Percentiles rank a stretch among this genome's conserved stretches.
Evolutionary conservation across 2,329 filamentous ascomycete species (phyloP).

Genomic region (Microascus cirrosus): DNA sequence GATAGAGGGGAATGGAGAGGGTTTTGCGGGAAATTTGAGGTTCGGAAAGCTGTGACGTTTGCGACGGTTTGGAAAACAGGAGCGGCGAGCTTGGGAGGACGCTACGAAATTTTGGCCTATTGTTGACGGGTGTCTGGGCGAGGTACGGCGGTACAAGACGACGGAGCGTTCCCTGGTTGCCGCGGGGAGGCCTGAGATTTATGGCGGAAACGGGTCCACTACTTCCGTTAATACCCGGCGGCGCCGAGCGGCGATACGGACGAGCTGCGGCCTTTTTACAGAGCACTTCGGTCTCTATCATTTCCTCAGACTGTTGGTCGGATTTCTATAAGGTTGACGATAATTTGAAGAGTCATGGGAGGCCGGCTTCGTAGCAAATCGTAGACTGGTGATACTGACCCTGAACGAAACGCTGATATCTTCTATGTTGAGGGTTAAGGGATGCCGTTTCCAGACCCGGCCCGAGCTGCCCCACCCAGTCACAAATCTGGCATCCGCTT

Average conservation of each 20-base stretch:
- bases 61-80: neutral
- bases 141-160: neutral
- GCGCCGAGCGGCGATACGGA: neutral
- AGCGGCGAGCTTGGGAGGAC: conserved; percentile 2
- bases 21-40: neutral
- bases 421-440: neutral
- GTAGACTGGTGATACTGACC: neutral
- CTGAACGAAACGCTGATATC: neutral
- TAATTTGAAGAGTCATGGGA: neutral
- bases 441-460: neutral
- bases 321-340: neutral
- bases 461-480: neutral
- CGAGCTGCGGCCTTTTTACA: neutral
- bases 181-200: neutral
- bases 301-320: neutral
- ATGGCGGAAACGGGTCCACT: neutral
- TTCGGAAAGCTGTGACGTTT: conserved; percentile 1
- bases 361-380: neutral
- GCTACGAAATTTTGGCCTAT: conserved; percentile 2
- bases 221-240: neutral
- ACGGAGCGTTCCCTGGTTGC: neutral
- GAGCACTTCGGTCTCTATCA: neutral
- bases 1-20: neutral
- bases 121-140: neutral
- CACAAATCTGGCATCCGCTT: neutral